Base-by-base conservation (phyloP, 106 monocot genomes). In the Platanthera guangdongensis region DNA sequence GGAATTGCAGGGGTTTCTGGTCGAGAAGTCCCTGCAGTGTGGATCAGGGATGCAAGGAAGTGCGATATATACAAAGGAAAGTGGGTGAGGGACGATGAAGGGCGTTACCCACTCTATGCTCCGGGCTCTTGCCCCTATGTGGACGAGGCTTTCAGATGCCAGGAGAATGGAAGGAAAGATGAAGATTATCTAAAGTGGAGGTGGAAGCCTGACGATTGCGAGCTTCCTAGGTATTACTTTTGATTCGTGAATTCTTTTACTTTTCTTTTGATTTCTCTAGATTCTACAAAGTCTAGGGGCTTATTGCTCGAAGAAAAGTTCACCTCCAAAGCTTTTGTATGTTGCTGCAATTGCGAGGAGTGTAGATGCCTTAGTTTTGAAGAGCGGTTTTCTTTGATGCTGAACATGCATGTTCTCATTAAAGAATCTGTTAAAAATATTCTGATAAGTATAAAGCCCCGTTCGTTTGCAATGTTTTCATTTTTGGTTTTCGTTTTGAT, bases 91-190 rank as follows among this genome's bases (percentile, higher is more conserved):
- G 91, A 89, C 50, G 86, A 87, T 77, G 86, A 86, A 51, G 75
- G 80, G 9, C 74, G 68, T 71, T 78, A 87, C 67, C 95, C 88
- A 39, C 77, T 90, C 15, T 92, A 95, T 76, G 45, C 19, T 50
- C 86, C 92, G 19, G 88, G 86, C 5, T 81, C 89, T 19, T 95
- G 95, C 74, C 95, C 92, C 28, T 90, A 92, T 49, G 86, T 95
- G 25, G 95, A 95, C 50, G 87, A 92, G 73, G 92, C 95, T 50
- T 95, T 81, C 77, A 75, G 72, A 7, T 95, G 95, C 75, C 79
- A 74, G 59, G 85, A 83, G 80, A 95, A 95, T 63, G 92, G 95
- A 71, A 83, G 95, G 85, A 78, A 65, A 2, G 95, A 92, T 57
- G 4, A 1, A 4, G 92, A 71, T n/a, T 95, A 92, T 71, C 50